These are phyloP conservation scores for Colletotrichum sp. DNA, from an alignment of 2,329 filamentous ascomycete genomes.

Conservation along the genomic window DNA sequence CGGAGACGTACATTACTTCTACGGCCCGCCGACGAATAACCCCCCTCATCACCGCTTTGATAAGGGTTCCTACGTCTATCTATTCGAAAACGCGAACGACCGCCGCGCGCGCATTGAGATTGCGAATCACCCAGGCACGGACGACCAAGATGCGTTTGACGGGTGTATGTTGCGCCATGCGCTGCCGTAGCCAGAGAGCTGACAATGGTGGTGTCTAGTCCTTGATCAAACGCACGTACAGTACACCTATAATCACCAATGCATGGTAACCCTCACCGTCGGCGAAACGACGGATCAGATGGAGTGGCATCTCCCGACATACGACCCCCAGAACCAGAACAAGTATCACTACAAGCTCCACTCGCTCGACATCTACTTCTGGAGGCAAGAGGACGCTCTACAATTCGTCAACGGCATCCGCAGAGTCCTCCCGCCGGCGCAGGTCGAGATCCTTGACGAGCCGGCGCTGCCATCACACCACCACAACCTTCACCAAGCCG, in stretches of 20 bases:
- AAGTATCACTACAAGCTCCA: constrained; percentile 82
- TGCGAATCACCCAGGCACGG: constrained; percentile 74
- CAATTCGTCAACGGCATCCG: constrained; percentile 72
- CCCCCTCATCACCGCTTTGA: constrained; percentile 83
- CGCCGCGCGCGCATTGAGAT: constrained; percentile 74
- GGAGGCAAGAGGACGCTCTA: constrained; percentile 74
- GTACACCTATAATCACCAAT: constrained; percentile 78
- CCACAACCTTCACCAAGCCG: constrained; percentile 32
- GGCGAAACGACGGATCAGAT: constrained; percentile 56
- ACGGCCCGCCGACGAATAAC: constrained; percentile 67
- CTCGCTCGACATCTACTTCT: constrained; percentile 79
- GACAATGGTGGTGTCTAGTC: constrained; percentile 47
- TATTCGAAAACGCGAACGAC: constrained; percentile 75
- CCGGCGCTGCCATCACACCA: constrained; percentile 51
- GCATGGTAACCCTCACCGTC: constrained; percentile 70
- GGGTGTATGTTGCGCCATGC: constrained; percentile 57
- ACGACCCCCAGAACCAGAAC: constrained; percentile 73
- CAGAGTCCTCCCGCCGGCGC: constrained; percentile 64
- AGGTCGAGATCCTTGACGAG: constrained; percentile 69
- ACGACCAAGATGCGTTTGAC: constrained; percentile 80
- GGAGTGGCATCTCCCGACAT: constrained; percentile 78
- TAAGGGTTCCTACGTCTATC: constrained; percentile 79
- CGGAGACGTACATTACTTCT: constrained; percentile 80
- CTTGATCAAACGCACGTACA: constrained; percentile 67
- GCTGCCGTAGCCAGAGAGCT: constrained; percentile 15